Evolutionary conservation across 2,329 filamentous ascomycete species (phyloP).

Genomic region (Plenodomus lindquistii): DNA sequence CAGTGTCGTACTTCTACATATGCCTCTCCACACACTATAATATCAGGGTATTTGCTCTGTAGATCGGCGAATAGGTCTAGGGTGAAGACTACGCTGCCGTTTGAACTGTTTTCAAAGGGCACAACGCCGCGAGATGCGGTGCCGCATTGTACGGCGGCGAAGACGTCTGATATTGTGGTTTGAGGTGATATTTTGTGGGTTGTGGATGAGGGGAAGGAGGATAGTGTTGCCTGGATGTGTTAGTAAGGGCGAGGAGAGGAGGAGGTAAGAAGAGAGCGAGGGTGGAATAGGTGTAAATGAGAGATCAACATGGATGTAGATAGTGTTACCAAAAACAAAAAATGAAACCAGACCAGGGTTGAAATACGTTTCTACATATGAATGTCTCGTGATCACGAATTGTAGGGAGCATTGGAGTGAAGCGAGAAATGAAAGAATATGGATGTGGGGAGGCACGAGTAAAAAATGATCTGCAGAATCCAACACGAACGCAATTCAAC

Average conservation of each 20-base stretch:
- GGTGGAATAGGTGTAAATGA: background rate
- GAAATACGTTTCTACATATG: background rate
- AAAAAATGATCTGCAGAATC: background rate
- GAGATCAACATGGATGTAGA: background rate
- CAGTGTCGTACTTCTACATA: constrained; percentile 90
- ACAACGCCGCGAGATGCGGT: constrained; percentile 74
- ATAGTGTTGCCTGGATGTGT: constrained; percentile 57
- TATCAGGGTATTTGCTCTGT: constrained; percentile 63
- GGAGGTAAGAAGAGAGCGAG: background rate
- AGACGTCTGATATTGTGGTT: constrained; percentile 68
- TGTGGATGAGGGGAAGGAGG: constrained; percentile 49
- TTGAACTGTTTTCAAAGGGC: constrained; percentile 94
- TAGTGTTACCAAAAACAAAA: background rate
- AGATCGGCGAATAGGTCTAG: constrained; percentile 86
- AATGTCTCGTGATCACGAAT: background rate
- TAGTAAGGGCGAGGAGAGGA: constrained; percentile 1
- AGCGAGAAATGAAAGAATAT: background rate
- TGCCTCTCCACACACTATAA: constrained; percentile 79
- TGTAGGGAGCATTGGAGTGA: background rate
- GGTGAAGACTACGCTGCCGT: constrained; percentile 88
- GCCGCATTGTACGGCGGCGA: constrained; percentile 73
- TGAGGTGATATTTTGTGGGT: constrained; percentile 47
- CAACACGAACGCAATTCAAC: constrained; percentile 3
- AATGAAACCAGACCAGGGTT: no score
- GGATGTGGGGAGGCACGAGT: no score